These are phyloP conservation scores for Colletotrichum lini DNA, from an alignment of 2,329 filamentous ascomycete species.

Conservation along the genomic window DNA sequence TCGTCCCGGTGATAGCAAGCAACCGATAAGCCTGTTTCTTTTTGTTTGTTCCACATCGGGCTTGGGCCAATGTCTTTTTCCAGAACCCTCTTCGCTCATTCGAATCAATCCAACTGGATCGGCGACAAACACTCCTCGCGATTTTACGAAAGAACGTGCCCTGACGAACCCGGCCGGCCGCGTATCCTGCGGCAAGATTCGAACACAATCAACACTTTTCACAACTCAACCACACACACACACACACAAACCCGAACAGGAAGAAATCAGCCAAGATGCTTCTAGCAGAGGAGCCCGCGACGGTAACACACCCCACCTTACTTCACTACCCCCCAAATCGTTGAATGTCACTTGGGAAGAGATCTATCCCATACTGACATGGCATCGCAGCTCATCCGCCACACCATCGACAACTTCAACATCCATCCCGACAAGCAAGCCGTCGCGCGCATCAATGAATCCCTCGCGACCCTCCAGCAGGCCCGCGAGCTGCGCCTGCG, in stretches of 20 bases:
- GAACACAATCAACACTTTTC: background rate
- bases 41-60: constrained; percentile 33
- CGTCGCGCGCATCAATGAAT: constrained; percentile 86
- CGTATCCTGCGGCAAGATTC: background rate
- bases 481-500: constrained; percentile 84
- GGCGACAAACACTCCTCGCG: constrained; percentile 16
- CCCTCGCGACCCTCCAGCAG: constrained; percentile 85
- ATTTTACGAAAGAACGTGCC: background rate
- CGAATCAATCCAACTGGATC: constrained; percentile 1
- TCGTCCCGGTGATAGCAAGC: constrained; percentile 50
- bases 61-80: background rate
- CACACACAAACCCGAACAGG: background rate
- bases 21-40: constrained; percentile 18
- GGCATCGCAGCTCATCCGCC: constrained; percentile 81
- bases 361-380: constrained; percentile 1
- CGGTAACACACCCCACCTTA: constrained; percentile 66
- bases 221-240: background rate
- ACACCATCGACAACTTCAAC: constrained; percentile 96
- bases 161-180: background rate
- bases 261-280: constrained; percentile 75
- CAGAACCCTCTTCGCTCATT: constrained; percentile 1
- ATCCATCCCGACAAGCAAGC: constrained; percentile 89
- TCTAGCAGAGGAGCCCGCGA: constrained; percentile 92
- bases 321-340: constrained; percentile 45
- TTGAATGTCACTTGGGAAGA: constrained; percentile 1